Conservation (phyloP, 2,329 filamentous ascomycete genomes). For the Aspergillus caelatus region DNA sequence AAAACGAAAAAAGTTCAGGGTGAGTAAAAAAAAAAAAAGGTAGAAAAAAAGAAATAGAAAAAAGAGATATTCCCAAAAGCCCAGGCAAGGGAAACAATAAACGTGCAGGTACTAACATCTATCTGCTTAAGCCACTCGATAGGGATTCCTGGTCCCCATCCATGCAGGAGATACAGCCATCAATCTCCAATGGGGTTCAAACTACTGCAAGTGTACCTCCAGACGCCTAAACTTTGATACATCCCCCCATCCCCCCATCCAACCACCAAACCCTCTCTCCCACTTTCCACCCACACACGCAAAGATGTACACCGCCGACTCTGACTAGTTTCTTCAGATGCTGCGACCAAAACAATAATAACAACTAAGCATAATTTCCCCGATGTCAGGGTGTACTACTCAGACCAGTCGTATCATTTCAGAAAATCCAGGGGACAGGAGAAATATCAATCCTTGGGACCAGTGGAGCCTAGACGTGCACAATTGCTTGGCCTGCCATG, state of each 20-base stretch:
- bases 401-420: conserved; percentile 7
- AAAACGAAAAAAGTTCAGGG: not conserved
- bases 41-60: conserved; percentile 1
- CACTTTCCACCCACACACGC: not conserved
- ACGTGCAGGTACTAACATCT: conserved; percentile 16
- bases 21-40: not conserved
- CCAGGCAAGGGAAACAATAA: conserved; percentile 12
- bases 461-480: conserved; percentile 21
- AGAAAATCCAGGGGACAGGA: conserved; percentile 15
- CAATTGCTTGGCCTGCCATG: conserved; percentile 17
- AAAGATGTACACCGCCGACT: not conserved
- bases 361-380: not conserved
- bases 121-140: conserved; percentile 5
- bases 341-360: not conserved
- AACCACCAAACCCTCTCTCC: not conserved
- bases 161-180: conserved; percentile 9
- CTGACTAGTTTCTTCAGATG: not conserved
- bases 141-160: conserved; percentile 2
- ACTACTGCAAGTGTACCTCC: conserved; percentile 22
- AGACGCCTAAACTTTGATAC: conserved; percentile 1
- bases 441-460: conserved; percentile 17
- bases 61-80: not conserved
- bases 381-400: conserved; percentile 1
- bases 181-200: conserved; percentile 9
- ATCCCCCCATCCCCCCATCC: conserved; percentile 1